Base-by-base conservation (phyloP, 768 basidiomycete species). In the Pleurotus giganteus region DNA sequence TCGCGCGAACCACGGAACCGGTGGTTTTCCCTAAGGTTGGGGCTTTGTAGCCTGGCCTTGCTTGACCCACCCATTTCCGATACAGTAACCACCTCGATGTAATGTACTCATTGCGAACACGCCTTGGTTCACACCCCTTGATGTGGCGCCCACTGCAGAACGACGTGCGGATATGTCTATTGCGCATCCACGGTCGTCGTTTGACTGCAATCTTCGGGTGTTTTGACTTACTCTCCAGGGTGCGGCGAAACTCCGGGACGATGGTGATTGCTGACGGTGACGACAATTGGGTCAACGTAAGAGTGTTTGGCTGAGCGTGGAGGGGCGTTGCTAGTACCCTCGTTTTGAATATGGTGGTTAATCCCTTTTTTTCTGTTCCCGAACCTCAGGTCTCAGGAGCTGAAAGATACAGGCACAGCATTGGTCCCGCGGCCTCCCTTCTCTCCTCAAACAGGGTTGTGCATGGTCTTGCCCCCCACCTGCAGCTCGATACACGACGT, bases 1-100 rank as follows among this genome's bases (percentile, higher is more conserved):
- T 84, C 24, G 77, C 71, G 37, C 72, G 68, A 60, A 75, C 76
- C 8, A 47, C 61, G 2, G 70, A 75, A 47, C 61, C 71, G 23
- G 61, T 75, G 41, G 66, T 64, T 19, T 78, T 80, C 66, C 77
- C 77, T 26, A 61, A 66, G 15, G 59, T 70, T 6, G 49, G 49
- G 23, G 49, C 29, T 29, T 24, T 51, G 19, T 51, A 51, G 49
- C 19, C 23, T 45, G 4, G 23, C 12, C 15, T 41, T 41, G 39
- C 7, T 6, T 11, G 8, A 41, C 9, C 19, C 15, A 19, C 9
- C 19, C 19, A 19, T 11, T 41, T 15, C 12, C 39, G 39, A n/a
- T 41, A 41, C 39, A 11, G 19, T 15, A 41, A 41, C 12, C 19
- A n/a, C n/a, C n/a, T n/a, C n/a, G n/a, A 7, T 32, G 13, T 32